Conservation (phyloP, 1,284 basidiomycete species). For the Tilletia walkeri region DNA sequence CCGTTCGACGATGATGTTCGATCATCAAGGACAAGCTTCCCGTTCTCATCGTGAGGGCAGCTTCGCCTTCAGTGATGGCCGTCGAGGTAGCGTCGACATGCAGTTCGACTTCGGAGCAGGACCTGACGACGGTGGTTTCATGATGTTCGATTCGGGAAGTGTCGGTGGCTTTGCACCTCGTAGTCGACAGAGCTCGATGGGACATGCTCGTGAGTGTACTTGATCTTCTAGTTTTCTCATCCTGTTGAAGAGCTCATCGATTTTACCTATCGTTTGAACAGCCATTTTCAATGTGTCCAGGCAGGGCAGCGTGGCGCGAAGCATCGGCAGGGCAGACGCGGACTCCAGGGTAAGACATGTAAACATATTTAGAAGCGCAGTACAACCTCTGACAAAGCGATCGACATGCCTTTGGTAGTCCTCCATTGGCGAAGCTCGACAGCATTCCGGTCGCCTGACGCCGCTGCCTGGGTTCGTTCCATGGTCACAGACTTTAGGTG, state of each 20-base stretch:
- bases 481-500: constrained; percentile 4
- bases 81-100: background rate
- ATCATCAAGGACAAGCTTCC: background rate
- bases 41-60: background rate
- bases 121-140: background rate
- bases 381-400: too few relatives aligned
- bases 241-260: too few relatives aligned
- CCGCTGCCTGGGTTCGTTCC: background rate
- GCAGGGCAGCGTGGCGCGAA: too few relatives aligned
- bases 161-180: background rate
- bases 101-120: background rate
- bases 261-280: too few relatives aligned
- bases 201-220: too few relatives aligned
- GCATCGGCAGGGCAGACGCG: too few relatives aligned
- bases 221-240: too few relatives aligned
- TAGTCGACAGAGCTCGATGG: background rate
- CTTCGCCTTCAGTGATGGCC: background rate
- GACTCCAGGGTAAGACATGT: background rate
- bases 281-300: too few relatives aligned
- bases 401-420: background rate
- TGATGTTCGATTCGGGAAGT: background rate
- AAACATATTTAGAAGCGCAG: background rate
- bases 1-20: too few relatives aligned
- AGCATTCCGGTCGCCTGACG: background rate
- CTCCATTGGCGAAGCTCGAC: background rate